A percentile compares a stretch with the other conserved stretches of the same genome.
Evolutionary conservation across 1,139 yeast genomes (phyloP).

Genomic region (Yueomyces sp.): DNA sequence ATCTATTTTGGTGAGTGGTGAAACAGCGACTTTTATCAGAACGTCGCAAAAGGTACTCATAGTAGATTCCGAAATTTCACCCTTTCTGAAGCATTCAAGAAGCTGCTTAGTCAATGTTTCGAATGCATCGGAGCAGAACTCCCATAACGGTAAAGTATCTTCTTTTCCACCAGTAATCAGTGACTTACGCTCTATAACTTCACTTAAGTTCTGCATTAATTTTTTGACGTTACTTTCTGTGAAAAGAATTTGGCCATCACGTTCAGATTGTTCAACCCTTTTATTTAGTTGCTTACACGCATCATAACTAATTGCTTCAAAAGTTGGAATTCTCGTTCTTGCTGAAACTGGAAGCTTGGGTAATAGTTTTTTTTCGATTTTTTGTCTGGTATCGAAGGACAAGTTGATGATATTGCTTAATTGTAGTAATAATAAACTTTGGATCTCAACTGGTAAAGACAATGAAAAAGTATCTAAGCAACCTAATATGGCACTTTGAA

Average conservation of each 20-base stretch:
- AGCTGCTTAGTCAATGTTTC: constrained; percentile 32
- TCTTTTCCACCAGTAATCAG: constrained; percentile 26
- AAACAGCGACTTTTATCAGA: constrained; percentile 11
- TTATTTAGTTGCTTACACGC: constrained; percentile 33
- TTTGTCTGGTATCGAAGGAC: constrained; percentile 46
- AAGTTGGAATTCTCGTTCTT: constrained; percentile 46
- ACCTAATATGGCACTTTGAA: constrained; percentile 41
- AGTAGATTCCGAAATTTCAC: constrained; percentile 12
- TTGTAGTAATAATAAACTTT: constrained; percentile 38
- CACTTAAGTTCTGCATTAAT: constrained; percentile 29
- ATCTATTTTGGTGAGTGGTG: constrained; percentile 11
- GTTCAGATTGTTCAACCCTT: constrained; percentile 26
- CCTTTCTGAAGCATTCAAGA: constrained; percentile 32
- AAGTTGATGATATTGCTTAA: constrained; percentile 39
- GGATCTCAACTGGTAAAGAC: constrained; percentile 26
- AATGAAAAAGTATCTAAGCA: constrained; percentile 30
- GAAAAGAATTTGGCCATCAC: constrained; percentile 27
- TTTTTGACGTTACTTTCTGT: constrained; percentile 35
- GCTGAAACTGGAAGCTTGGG: constrained; percentile 17
- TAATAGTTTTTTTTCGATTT: constrained; percentile 32
- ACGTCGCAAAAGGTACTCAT: constrained; percentile 10
- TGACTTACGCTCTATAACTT: constrained; percentile 29
- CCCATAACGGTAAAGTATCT: constrained; percentile 21
- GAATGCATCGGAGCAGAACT: constrained; percentile 23
- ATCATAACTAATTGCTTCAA: constrained; percentile 45